A percentile compares a stretch with the other conserved stretches of the same genome.
phyloP scores from a whole-genome alignment of 192 early-diverging fungal genomes.

The Coemansia sp. region DNA sequence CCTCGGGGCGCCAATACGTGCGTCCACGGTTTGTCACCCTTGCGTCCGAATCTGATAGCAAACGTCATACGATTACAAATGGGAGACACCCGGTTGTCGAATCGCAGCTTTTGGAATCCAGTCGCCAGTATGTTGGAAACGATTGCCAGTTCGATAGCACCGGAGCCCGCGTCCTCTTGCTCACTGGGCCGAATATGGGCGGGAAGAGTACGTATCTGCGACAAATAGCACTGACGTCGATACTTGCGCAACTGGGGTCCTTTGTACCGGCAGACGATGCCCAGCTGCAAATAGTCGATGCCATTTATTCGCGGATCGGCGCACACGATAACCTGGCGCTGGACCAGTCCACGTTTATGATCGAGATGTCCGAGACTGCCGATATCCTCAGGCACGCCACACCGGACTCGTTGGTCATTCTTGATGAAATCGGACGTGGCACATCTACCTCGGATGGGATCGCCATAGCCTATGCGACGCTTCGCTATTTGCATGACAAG shows the following conservation, averaged over 20 bases:
- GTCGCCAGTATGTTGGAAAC: slow-evolving; percentile 58
- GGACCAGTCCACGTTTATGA: slow-evolving; percentile 80
- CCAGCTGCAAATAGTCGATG: slow-evolving; percentile 66
- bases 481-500: slow-evolving; percentile 59
- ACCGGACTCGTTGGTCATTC: slow-evolving; percentile 70
- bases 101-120: slow-evolving; percentile 48
- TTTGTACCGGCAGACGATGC: slow-evolving; percentile 85
- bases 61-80: slow-evolving; percentile 21
- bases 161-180: slow-evolving; percentile 50
- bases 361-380: slow-evolving; percentile 86
- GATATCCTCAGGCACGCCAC: slow-evolving; percentile 75
- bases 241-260: slow-evolving; percentile 83
- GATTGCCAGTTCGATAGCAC: slow-evolving; percentile 51
- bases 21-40: slow-evolving; percentile 50
- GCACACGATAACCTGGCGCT: slow-evolving; percentile 68
- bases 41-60: background rate
- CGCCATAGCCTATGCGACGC: slow-evolving; percentile 69
- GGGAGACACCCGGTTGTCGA: slow-evolving; percentile 69
- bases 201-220: slow-evolving; percentile 85
- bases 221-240: slow-evolving; percentile 72
- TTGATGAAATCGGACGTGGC: slow-evolving; percentile 88
- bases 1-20: slow-evolving; percentile 54
- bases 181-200: slow-evolving; percentile 91
- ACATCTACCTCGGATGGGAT: slow-evolving; percentile 64
- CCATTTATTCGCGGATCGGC: slow-evolving; percentile 75